These are phyloP conservation scores for Tolypocladium amazonense DNA, from an alignment of 2,329 filamentous ascomycete genomes.

Conservation along the genomic window DNA sequence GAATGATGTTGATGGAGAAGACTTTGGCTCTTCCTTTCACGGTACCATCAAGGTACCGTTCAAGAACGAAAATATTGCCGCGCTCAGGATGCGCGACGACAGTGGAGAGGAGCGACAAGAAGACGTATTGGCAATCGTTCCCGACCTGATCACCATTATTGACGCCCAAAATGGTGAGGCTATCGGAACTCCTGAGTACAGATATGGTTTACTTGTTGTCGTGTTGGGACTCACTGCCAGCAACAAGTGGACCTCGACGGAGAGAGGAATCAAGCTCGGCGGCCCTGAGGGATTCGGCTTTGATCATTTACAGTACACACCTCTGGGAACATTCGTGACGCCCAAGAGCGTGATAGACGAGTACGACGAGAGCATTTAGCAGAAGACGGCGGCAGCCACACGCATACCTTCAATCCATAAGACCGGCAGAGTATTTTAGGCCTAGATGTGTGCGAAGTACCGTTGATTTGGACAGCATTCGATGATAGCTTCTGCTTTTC, in stretches of 20 bases:
- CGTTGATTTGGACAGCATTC: too few species aligned
- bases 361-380: conserved; percentile 14
- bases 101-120: conserved; percentile 26
- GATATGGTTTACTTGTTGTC: conserved; percentile 39
- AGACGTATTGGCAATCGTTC: conserved; percentile 40
- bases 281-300: conserved; percentile 39
- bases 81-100: conserved; percentile 24
- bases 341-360: conserved; percentile 44
- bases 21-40: conserved; percentile 13
- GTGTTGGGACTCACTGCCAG: conserved; percentile 35
- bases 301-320: conserved; percentile 33
- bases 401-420: too few species aligned
- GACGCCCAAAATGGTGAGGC: conserved; percentile 46
- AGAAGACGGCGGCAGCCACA: neutral
- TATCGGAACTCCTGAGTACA: conserved; percentile 45
- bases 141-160: conserved; percentile 45
- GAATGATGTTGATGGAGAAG: neutral
- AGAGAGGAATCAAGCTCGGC: conserved; percentile 36
- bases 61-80: conserved; percentile 66
- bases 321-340: conserved; percentile 36
- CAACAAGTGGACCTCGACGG: conserved; percentile 32
- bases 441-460: too few species aligned
- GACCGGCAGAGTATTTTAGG: too few species aligned
- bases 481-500: too few species aligned
- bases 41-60: conserved; percentile 55